Base-by-base conservation (phyloP, 345 rosid genomes). In the Adansonia digitata region DNA sequence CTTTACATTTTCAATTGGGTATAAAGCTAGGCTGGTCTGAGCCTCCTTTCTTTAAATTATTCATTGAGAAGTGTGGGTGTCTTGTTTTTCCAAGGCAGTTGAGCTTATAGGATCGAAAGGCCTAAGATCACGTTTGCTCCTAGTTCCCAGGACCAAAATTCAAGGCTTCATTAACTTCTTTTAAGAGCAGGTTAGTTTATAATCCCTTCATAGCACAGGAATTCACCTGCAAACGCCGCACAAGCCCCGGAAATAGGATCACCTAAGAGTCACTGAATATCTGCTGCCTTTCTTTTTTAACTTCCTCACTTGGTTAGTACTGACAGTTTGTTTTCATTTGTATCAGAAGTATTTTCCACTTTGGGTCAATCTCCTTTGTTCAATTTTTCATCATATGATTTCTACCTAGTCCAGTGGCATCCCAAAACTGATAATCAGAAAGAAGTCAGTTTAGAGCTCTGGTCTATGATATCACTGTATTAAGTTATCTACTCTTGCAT, bases 1-100 rank as follows among this genome's bases (percentile, higher is more conserved):
- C 91, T 88, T 84, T 84, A 84, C 88, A 84, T 91, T 88, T 86
- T 81, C 81, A 79, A 67, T 72, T 64, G 69, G 77, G 86, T 77
- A 80, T 82, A 82, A 87, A 85, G 81, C 78, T 72, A 48, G 43
- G 49, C 18, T 45, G 77, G 49, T 35, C 78, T 81, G 64, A 3
- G 51, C 46, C 72, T 56, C 48, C 75, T 69, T 42, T 78, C 66
- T 53, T 66, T 65, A 79, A 74, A 79, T 73, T 74, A 80, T 85
- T 79, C 81, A 69, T 80, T 75, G 78, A 77, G 77, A 80, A 81
- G 76, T 72, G 84, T 75, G 86, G 40, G 59, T 80, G 89, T 86
- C 84, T 80, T 81, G 87, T 79, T 80, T 84, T 87, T 75, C 77
- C 75, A 83, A 79, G 84, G 87, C 79, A 84, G 76, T 73, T 72